phyloP scores from a whole-genome alignment of 352 stramenopile genomes.

The Halophytophthora batemanensis region DNA sequence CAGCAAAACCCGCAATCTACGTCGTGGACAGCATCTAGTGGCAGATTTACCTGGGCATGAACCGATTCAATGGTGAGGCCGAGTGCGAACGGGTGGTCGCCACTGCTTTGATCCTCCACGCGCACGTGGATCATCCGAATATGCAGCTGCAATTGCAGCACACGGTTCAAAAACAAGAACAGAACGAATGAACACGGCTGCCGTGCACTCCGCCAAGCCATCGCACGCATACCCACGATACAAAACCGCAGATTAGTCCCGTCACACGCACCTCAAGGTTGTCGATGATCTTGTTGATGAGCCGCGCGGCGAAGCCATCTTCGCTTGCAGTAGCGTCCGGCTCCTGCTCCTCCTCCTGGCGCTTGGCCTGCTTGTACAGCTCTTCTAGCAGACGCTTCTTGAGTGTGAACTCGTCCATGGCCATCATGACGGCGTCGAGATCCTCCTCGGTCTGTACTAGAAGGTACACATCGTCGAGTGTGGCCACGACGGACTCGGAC shows the following conservation, averaged over 20 bases:
- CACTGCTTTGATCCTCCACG: slow-evolving; percentile 68
- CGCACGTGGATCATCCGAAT: slow-evolving; percentile 85
- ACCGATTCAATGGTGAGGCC: slow-evolving; percentile 84
- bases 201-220: background rate
- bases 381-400: slow-evolving; percentile 86
- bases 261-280: slow-evolving; percentile 73
- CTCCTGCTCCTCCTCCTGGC: slow-evolving; percentile 43
- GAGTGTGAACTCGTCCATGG: slow-evolving; percentile 77
- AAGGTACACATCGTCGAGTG: slow-evolving; percentile 84
- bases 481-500: slow-evolving; percentile 85
- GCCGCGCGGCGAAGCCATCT: slow-evolving; percentile 69
- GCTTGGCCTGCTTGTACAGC: slow-evolving; percentile 68
- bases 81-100: slow-evolving; percentile 79
- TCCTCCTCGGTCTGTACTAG: slow-evolving; percentile 78
- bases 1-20: background rate
- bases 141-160: slow-evolving; percentile 48
- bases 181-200: background rate
- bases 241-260: background rate
- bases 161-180: slow-evolving; percentile 5
- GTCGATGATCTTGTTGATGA: slow-evolving; percentile 89
- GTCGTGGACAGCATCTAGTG: background rate
- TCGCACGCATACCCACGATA: background rate
- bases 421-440: slow-evolving; percentile 67
- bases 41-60: slow-evolving; percentile 49
- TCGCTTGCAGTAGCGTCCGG: slow-evolving; percentile 17